Percentiles rank a stretch among this genome's conserved stretches.
These are phyloP conservation scores for Porphyrellus cyaneotinctus DNA, from an alignment of 768 basidiomycete species.

Conservation along the genomic window DNA sequence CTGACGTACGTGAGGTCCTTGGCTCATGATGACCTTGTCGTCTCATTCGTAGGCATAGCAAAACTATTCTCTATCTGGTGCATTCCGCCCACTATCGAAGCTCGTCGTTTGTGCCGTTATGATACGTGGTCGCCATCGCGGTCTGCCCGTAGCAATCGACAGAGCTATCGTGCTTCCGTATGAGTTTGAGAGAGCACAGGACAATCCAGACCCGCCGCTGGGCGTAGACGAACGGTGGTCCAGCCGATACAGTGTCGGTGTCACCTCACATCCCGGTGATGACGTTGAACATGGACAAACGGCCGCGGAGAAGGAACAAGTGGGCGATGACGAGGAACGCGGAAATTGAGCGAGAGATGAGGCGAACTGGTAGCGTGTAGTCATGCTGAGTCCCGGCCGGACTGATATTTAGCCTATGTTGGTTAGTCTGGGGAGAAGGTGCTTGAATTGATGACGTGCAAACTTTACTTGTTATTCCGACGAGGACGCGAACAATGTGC, in stretches of 20 bases:
- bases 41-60: constrained; percentile 41
- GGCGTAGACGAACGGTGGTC: constrained; percentile 12
- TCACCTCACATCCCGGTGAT: not conserved
- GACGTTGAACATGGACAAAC: not conserved
- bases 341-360: not conserved
- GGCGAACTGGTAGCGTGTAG: too few species aligned
- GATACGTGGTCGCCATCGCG: constrained; percentile 91
- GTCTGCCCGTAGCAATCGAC: constrained; percentile 83
- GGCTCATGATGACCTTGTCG: not conserved
- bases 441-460: too few species aligned
- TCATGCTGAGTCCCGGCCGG: not conserved
- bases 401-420: not conserved
- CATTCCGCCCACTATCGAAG: constrained; percentile 78
- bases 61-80: constrained; percentile 78
- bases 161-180: constrained; percentile 78
- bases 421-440: not conserved
- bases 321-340: not conserved
- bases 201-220: constrained; percentile 4
- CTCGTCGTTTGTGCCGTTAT: constrained; percentile 84
- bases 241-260: not conserved
- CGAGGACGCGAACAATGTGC: too few species aligned
- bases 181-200: constrained; percentile 44
- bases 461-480: too few species aligned
- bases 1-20: constrained; percentile 49
- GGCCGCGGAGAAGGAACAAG: not conserved